phyloP scores from a whole-genome alignment of 1,139 yeast genomes.

The Meyerozyma carpophila region DNA sequence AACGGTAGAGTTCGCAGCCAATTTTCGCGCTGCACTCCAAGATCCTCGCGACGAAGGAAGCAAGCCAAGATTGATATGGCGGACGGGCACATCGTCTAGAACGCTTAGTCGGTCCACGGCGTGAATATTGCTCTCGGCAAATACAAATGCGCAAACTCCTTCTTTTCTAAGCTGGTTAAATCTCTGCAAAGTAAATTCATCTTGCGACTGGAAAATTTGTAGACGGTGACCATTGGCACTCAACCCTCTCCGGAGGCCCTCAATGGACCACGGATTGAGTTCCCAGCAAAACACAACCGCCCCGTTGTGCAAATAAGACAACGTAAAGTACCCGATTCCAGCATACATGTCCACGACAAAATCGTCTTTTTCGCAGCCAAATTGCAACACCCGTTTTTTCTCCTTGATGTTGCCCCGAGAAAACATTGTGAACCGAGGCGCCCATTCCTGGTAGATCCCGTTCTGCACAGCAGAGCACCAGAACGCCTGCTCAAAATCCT shows the following conservation, averaged over 20 bases:
- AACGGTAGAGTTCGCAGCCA: slow-evolving; percentile 13
- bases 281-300: slow-evolving; percentile 76
- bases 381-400: slow-evolving; percentile 56
- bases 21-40: slow-evolving; percentile 46
- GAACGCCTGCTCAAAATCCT: slow-evolving; percentile 48
- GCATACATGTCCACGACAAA: slow-evolving; percentile 65
- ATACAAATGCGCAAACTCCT: slow-evolving; percentile 33
- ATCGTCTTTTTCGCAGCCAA: slow-evolving; percentile 22
- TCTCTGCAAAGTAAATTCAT: slow-evolving; percentile 18
- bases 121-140: slow-evolving; percentile 56
- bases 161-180: slow-evolving; percentile 5
- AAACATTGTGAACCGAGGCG: slow-evolving; percentile 83
- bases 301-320: slow-evolving; percentile 55
- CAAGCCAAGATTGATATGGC: slow-evolving; percentile 74
- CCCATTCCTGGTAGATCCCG: slow-evolving; percentile 77
- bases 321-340: slow-evolving; percentile 83
- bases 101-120: slow-evolving; percentile 37
- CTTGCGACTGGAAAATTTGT: slow-evolving; percentile 24
- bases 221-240: slow-evolving; percentile 36
- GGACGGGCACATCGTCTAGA: slow-evolving; percentile 21
- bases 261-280: slow-evolving; percentile 78
- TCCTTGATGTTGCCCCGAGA: slow-evolving; percentile 86
- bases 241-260: slow-evolving; percentile 61
- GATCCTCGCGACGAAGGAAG: slow-evolving; percentile 64
- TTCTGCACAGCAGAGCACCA: slow-evolving; percentile 75